These are phyloP conservation scores for Hamigera avellanea DNA, from an alignment of 495 filamentous ascomycete genomes.

Conservation along the genomic window DNA sequence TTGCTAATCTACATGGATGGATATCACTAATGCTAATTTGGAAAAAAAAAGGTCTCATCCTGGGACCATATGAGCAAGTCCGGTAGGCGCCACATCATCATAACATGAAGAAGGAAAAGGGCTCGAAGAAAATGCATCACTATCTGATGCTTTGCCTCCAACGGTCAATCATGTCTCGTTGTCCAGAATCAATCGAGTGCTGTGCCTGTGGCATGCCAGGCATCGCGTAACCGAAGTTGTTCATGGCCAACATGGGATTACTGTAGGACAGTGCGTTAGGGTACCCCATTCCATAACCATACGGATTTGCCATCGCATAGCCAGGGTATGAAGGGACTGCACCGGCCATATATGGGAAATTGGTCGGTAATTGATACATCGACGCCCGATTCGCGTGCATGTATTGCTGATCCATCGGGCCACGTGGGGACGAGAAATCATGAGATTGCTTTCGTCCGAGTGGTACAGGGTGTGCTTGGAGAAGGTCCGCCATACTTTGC, in stretches of 20 bases:
- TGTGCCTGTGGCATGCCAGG: conserved; percentile 19
- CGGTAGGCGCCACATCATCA: background rate
- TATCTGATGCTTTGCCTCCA: conserved; percentile 72
- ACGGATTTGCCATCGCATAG: conserved; percentile 10
- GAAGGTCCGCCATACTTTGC: conserved; percentile 61
- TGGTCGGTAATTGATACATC: conserved; percentile 19
- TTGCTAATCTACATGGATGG: conserved; percentile 16
- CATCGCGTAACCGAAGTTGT: conserved; percentile 22
- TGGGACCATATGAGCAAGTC: conserved; percentile 2
- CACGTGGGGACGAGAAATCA: conserved; percentile 10
- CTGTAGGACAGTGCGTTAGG: conserved; percentile 9
- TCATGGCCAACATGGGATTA: conserved; percentile 21
- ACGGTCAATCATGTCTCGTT: conserved; percentile 73
- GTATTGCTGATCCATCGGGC: conserved; percentile 3
- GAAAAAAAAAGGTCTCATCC: conserved; percentile 5
- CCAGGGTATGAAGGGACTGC: conserved; percentile 11
- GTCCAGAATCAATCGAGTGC: conserved; percentile 35
- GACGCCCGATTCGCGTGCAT: conserved; percentile 18
- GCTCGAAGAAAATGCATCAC: conserved; percentile 4
- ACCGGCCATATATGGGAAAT: conserved; percentile 8
- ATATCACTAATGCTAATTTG: conserved; percentile 3
- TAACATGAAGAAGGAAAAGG: conserved; percentile 5
- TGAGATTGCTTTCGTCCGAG: conserved; percentile 17
- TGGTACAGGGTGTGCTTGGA: conserved; percentile 43
- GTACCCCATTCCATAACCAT: conserved; percentile 8